Conservation (phyloP, 164 flowering plant genomes). For the Litsea cubeba region DNA sequence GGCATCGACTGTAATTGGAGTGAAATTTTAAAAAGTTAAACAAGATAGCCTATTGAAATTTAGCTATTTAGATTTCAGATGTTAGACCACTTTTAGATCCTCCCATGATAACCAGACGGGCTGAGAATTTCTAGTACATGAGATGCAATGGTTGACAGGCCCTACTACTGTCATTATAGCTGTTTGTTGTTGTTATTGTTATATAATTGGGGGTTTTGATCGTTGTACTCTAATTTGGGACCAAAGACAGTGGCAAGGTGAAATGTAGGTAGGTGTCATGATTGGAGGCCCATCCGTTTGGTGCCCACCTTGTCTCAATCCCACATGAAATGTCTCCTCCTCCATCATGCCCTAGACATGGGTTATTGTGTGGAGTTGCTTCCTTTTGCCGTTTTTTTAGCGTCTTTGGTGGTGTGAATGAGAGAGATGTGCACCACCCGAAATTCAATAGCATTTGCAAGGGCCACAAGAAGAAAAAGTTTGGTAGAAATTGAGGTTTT, state of each 20-base stretch:
- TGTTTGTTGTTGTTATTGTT: not conserved
- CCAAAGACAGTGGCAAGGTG: not conserved
- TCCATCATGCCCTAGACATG: conserved; percentile 9
- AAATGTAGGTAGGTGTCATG: not conserved
- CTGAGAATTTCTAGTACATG: too few relatives aligned
- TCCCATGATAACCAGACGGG: too few relatives aligned
- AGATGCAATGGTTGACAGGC: too few relatives aligned
- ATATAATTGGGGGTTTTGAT: not conserved
- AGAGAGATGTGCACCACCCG: conserved; percentile 15
- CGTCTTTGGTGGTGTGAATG: not conserved
- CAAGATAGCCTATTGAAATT: too few relatives aligned
- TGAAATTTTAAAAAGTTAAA: too few relatives aligned
- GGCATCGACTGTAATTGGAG: too few relatives aligned
- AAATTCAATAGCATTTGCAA: not conserved
- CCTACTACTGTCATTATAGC: too few relatives aligned
- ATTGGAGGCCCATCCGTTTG: not conserved
- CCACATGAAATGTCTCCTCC: conserved; percentile 5
- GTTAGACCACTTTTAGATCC: too few relatives aligned
- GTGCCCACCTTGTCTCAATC: conserved; percentile 1
- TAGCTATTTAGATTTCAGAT: too few relatives aligned
- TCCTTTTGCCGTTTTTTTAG: not conserved
- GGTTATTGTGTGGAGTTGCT: not conserved
- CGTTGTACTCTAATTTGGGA: not conserved
- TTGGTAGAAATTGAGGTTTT: not conserved
- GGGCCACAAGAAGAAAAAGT: not conserved